These are phyloP conservation scores for Hirschfeldia incana DNA, from an alignment of 345 rosid species.

Conservation along the genomic window DNA sequence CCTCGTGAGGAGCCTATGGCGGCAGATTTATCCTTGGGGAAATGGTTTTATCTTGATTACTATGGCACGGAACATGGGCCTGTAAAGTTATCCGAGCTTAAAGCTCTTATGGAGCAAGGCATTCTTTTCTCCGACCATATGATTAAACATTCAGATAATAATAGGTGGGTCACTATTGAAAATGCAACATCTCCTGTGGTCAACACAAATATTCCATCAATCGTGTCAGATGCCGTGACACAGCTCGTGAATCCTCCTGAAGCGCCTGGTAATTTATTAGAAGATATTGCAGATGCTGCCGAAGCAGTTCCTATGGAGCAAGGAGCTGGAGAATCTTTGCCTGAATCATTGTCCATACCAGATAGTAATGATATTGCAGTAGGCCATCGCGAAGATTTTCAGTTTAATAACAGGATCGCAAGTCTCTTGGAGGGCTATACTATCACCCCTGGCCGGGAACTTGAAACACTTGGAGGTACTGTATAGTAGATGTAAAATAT, in stretches of 20 bases:
- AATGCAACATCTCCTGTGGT: constrained; percentile 90
- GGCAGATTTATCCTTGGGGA: constrained; percentile 64
- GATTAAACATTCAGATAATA: constrained; percentile 75
- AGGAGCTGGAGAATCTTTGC: constrained; percentile 41
- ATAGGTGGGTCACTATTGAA: constrained; percentile 96
- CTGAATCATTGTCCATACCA: constrained; percentile 28
- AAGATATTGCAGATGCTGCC: constrained; percentile 54
- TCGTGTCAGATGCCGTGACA: constrained; percentile 68
- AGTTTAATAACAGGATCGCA: constrained; percentile 70
- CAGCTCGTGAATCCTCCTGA: constrained; percentile 89
- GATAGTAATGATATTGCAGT: constrained; percentile 32
- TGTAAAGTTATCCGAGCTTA: constrained; percentile 74
- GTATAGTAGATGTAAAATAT: constrained; percentile 17
- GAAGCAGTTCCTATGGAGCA: constrained; percentile 43
- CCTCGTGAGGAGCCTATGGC: constrained; percentile 66
- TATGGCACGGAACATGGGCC: constrained; percentile 88
- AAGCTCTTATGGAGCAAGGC: constrained; percentile 78
- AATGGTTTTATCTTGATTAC: constrained; percentile 94
- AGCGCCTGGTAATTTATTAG: constrained; percentile 87
- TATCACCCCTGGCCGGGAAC: constrained; percentile 70
- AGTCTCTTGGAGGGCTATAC: constrained; percentile 71
- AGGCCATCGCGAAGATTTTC: constrained; percentile 55
- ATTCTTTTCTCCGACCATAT: constrained; percentile 85
- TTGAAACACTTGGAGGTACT: constrained; percentile 82
- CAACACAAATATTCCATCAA: constrained; percentile 42